Evolutionary conservation across 2,329 filamentous ascomycete species (phyloP).

Genomic region (Aspergillus jensenii): DNA sequence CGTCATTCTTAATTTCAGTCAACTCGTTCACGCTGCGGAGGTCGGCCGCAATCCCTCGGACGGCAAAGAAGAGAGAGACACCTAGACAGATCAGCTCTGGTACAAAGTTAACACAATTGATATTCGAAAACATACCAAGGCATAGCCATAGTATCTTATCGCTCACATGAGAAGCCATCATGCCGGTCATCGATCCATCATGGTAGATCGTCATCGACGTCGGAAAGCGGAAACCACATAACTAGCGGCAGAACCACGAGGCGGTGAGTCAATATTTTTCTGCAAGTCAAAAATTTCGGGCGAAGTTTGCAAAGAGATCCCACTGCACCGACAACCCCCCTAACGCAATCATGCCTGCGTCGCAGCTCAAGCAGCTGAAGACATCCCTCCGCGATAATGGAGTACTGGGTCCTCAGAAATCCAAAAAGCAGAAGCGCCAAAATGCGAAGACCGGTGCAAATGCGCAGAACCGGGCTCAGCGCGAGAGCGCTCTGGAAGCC

Average conservation of each 20-base stretch:
- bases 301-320: conserved; percentile 15
- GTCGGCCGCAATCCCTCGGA: conserved; percentile 58
- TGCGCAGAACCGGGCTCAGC: conserved; percentile 73
- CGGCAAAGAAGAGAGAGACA: conserved; percentile 49
- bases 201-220: not conserved
- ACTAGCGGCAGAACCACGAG: conserved; percentile 30
- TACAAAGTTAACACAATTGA: not conserved
- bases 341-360: conserved; percentile 73
- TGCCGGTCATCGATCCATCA: not conserved
- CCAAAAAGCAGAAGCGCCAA: conserved; percentile 88
- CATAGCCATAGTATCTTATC: conserved; percentile 42
- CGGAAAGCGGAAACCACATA: conserved; percentile 4
- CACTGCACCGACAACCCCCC: conserved; percentile 13
- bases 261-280: conserved; percentile 39
- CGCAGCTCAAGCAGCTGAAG: conserved; percentile 95
- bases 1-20: conserved; percentile 62
- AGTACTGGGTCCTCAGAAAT: conserved; percentile 85
- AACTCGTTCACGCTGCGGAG: conserved; percentile 39
- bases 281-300: conserved; percentile 28
- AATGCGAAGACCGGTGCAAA: conserved; percentile 65
- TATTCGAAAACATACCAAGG: conserved; percentile 27
- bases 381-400: conserved; percentile 85
- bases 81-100: conserved; percentile 25
- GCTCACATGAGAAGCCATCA: conserved; percentile 36
- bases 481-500: conserved; percentile 72